These are phyloP conservation scores for Taxillus chinensis DNA, from an alignment of 164 flowering plant genomes.

Conservation along the genomic window DNA sequence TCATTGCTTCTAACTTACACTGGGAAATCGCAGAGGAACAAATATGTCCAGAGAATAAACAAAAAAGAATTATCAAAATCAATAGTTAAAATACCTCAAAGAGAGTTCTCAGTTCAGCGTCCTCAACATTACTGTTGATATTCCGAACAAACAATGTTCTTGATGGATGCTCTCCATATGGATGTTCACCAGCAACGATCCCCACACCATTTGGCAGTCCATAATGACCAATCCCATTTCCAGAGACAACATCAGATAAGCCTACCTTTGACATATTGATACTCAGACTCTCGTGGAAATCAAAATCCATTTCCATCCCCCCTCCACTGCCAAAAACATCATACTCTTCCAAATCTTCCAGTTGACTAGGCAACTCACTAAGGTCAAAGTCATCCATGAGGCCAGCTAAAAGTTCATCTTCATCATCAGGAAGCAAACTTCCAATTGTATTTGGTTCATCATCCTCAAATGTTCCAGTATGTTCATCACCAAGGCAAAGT, in stretches of 20 bases:
- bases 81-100: slow-evolving; percentile 30
- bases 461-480: not conserved
- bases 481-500: not conserved
- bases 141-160: slow-evolving; percentile 7
- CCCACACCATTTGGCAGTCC: slow-evolving; percentile 20
- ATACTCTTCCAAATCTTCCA: slow-evolving; percentile 6
- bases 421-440: slow-evolving; percentile 1
- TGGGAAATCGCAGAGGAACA: too few relatives aligned
- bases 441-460: not conserved
- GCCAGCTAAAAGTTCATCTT: slow-evolving; percentile 7
- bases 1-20: too few relatives aligned
- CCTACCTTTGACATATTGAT: slow-evolving; percentile 1
- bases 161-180: slow-evolving; percentile 7
- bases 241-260: slow-evolving; percentile 1
- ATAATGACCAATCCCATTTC: slow-evolving; percentile 4
- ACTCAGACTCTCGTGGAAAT: slow-evolving; percentile 2
- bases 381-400: slow-evolving; percentile 7
- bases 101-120: slow-evolving; percentile 35
- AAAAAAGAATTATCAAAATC: too few relatives aligned
- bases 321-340: slow-evolving; percentile 7
- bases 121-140: slow-evolving; percentile 34
- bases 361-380: slow-evolving; percentile 6
- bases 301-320: slow-evolving; percentile 7
- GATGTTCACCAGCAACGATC: slow-evolving; percentile 43
- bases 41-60: too few relatives aligned